A percentile compares a stretch with the other conserved stretches of the same genome.
Conservation (phyloP, 2,329 filamentous ascomycete species). For the Leptodontidium sp. region DNA sequence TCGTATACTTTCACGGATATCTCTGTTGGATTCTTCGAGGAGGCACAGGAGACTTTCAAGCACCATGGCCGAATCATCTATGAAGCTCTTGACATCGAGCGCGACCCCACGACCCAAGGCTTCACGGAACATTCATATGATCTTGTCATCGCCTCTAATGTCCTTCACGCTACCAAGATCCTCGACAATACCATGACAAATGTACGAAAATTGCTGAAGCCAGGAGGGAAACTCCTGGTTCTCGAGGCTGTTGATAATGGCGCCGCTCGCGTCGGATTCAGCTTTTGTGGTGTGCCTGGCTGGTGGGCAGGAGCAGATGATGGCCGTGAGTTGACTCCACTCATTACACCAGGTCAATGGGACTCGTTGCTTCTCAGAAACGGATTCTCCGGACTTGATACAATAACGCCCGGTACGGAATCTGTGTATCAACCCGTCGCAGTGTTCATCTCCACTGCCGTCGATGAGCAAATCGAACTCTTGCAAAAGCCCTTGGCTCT, state of each 20-base stretch:
- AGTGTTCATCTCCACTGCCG: slow-evolving; percentile 19
- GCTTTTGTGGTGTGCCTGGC: slow-evolving; percentile 45
- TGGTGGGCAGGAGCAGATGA: slow-evolving; percentile 47
- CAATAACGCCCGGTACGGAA: slow-evolving; percentile 19
- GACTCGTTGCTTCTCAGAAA: slow-evolving; percentile 12
- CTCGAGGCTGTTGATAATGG: slow-evolving; percentile 43
- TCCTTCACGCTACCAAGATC: slow-evolving; percentile 39
- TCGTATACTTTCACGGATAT: slow-evolving; percentile 58
- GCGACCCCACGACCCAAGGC: slow-evolving; percentile 32
- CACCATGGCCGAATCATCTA: slow-evolving; percentile 37
- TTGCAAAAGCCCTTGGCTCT: slow-evolving; percentile 21
- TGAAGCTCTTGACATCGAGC: slow-evolving; percentile 42
- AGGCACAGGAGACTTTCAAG: slow-evolving; percentile 43
- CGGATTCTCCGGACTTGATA: slow-evolving; percentile 27
- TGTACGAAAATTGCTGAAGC: slow-evolving; percentile 44
- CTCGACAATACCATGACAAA: slow-evolving; percentile 43
- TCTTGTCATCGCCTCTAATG: slow-evolving; percentile 34
- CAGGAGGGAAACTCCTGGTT: slow-evolving; percentile 44
- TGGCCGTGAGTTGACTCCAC: slow-evolving; percentile 23
- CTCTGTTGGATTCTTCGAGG: slow-evolving; percentile 52
- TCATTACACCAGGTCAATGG: slow-evolving; percentile 21
- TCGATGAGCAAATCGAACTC: slow-evolving; percentile 16
- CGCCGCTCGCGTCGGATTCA: slow-evolving; percentile 40
- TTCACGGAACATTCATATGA: slow-evolving; percentile 32
- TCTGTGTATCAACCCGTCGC: slow-evolving; percentile 33